Conservation (phyloP, 305 asterid species). For the Ilex paraguariensis region DNA sequence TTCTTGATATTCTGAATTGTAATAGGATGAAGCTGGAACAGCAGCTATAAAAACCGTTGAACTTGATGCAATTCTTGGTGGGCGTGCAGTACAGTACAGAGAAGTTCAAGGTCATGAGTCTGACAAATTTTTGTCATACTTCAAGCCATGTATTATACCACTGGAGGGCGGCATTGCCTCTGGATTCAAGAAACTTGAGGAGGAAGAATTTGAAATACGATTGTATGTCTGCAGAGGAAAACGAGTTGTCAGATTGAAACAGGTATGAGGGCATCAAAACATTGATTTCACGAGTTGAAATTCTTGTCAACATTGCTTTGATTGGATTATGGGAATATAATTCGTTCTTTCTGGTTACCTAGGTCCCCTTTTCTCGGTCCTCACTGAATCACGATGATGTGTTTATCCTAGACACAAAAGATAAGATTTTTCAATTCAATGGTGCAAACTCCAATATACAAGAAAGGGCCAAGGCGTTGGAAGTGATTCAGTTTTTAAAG, state of each 20-base stretch:
- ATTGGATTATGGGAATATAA: neutral
- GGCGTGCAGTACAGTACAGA: constrained; percentile 1
- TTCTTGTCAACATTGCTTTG: too few species aligned
- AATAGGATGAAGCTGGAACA: constrained; percentile 8
- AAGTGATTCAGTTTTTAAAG: constrained; percentile 7
- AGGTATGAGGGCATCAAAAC: neutral
- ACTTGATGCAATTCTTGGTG: constrained; percentile 9
- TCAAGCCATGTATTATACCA: constrained; percentile 8
- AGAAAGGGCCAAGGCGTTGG: constrained; percentile 9
- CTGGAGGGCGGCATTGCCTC: constrained; percentile 5
- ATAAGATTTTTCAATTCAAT: constrained; percentile 7
- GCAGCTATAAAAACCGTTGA: constrained; percentile 8
- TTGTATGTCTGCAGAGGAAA: constrained; percentile 2
- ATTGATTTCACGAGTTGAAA: too few species aligned
- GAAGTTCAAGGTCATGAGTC: constrained; percentile 8
- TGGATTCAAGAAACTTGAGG: constrained; percentile 3
- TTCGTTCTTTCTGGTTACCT: neutral
- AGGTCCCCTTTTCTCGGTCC: constrained; percentile 8
- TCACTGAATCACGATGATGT: constrained; percentile 7
- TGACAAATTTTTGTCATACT: constrained; percentile 5
- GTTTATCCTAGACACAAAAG: constrained; percentile 7
- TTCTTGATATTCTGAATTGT: neutral
- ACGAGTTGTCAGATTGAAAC: constrained; percentile 4
- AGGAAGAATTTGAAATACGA: constrained; percentile 5
- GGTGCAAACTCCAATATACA: constrained; percentile 9